Percentiles rank a stretch among this genome's conserved stretches.
phyloP scores from a whole-genome alignment of 129 eudicot genomes.

The Heracleum sosnowskyi region DNA sequence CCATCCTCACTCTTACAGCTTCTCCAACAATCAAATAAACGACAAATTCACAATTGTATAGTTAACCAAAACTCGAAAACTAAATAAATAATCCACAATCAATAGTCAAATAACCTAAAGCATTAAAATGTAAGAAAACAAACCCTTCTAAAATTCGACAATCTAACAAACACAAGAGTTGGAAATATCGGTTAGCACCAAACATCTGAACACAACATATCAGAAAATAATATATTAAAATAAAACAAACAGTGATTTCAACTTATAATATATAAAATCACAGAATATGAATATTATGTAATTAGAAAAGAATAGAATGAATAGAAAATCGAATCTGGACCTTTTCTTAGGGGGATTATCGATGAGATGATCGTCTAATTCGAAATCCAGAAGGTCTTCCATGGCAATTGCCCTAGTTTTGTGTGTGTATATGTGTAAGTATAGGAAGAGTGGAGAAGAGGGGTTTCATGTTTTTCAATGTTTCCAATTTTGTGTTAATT shows the following conservation, averaged over 20 bases:
- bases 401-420: neutral
- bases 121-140: neutral
- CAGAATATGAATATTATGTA: neutral
- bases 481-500: neutral
- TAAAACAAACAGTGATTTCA: neutral
- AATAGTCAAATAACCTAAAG: too few species aligned
- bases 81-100: neutral
- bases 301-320: too few species aligned
- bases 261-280: neutral
- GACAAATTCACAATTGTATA: neutral
- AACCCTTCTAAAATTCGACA: too few species aligned
- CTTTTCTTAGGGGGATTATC: conserved; percentile 8
- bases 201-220: neutral
- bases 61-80: neutral
- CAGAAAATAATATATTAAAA: neutral
- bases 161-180: neutral
- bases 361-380: neutral
- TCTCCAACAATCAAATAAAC: neutral
- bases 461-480: neutral
- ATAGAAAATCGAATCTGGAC: neutral
- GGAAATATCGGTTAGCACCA: neutral
- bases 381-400: conserved; percentile 10
- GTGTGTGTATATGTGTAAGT: neutral
- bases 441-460: neutral
- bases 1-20: neutral